Conservation (phyloP, 208 protist genomes). For the Acanthamoeba quina region DNA sequence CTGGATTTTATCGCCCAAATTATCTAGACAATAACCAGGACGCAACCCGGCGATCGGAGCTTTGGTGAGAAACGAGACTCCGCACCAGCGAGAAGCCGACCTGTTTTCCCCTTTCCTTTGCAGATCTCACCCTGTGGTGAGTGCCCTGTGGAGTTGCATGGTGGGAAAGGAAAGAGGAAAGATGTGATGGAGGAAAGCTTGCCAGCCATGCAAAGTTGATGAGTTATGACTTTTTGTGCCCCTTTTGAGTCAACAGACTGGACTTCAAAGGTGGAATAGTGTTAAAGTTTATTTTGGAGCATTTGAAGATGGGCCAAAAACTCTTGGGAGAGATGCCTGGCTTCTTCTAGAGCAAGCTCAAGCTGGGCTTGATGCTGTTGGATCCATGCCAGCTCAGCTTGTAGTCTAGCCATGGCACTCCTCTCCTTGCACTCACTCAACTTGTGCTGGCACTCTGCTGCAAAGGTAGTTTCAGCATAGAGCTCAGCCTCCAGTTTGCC, state of each 20-base stretch:
- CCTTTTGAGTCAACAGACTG: no score
- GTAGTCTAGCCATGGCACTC: background rate
- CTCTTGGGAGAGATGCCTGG: background rate
- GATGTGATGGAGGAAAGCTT: no score
- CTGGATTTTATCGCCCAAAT: background rate
- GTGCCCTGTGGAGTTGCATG: no score
- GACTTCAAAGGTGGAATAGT: no score
- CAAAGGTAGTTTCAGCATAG: background rate
- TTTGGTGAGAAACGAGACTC: background rate
- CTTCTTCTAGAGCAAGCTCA: background rate
- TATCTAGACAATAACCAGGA: background rate
- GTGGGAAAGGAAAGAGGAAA: no score
- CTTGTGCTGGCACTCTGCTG: background rate
- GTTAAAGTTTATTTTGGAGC: no score
- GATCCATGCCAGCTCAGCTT: constrained; percentile 4
- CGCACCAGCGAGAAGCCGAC: background rate
- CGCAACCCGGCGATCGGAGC: background rate
- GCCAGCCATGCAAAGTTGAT: no score
- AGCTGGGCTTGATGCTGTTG: constrained; percentile 11
- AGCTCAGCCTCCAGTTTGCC: background rate
- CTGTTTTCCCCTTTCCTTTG: no score
- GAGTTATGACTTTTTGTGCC: no score
- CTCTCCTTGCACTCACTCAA: background rate
- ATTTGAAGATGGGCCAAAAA: background rate
- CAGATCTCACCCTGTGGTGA: no score